Percentiles rank a stretch among this genome's conserved stretches.
These are phyloP conservation scores for Panaeolus papilionaceus DNA, from an alignment of 768 basidiomycete species.

Conservation along the genomic window DNA sequence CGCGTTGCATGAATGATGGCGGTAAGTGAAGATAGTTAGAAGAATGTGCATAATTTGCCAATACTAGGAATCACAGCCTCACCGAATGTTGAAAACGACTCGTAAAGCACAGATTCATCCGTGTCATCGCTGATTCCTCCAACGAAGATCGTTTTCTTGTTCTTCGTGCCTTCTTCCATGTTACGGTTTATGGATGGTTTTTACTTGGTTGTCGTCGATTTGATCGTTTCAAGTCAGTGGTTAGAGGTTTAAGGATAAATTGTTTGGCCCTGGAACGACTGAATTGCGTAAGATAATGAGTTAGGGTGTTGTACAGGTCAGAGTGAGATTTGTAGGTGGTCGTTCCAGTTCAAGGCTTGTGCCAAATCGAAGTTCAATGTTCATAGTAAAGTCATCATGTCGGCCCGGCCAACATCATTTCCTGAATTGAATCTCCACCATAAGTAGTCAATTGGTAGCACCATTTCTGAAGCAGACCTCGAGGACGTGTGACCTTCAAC, in stretches of 20 bases:
- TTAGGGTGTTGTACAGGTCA: neutral
- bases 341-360: neutral
- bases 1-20: too few species aligned
- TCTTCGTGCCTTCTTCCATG: constrained; percentile 85
- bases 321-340: neutral
- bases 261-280: neutral
- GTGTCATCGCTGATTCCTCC: constrained; percentile 87
- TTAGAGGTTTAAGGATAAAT: neutral
- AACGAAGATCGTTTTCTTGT: constrained; percentile 87
- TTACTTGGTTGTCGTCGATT: neutral
- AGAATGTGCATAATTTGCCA: neutral
- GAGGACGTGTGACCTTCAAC: too few species aligned
- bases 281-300: neutral
- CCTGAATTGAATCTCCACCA: too few species aligned
- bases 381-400: neutral
- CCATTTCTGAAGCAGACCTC: too few species aligned
- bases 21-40: neutral
- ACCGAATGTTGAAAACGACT: constrained; percentile 91
- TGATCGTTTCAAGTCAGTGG: neutral
- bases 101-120: constrained; percentile 77
- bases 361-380: neutral
- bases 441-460: too few species aligned
- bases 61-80: constrained; percentile 30
- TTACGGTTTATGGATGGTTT: neutral
- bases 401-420: neutral